Evolutionary conservation across 495 filamentous ascomycete species (phyloP).

Genomic region (Penicillium samsonianum): DNA sequence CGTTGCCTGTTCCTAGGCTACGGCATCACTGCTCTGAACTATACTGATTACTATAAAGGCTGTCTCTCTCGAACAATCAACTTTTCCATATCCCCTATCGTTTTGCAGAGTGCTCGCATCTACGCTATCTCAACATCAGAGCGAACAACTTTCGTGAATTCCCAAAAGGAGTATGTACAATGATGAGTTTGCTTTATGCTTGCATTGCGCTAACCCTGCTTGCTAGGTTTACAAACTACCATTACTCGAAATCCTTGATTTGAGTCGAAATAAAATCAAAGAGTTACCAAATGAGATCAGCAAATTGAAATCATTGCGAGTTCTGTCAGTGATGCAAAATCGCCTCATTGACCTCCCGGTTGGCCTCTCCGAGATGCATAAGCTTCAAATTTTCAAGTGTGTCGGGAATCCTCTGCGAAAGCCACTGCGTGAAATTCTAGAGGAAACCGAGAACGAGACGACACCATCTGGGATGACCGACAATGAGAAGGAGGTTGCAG

Average conservation of each 20-base stretch:
- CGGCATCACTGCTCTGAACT: neutral
- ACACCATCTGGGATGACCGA: constrained; percentile 49
- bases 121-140: constrained; percentile 94
- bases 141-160: constrained; percentile 87
- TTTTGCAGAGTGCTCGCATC: constrained; percentile 81
- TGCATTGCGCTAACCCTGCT: constrained; percentile 27
- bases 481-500: constrained; percentile 63
- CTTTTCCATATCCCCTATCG: constrained; percentile 74
- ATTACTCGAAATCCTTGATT: constrained; percentile 87
- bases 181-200: neutral
- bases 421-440: constrained; percentile 48
- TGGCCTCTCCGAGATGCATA: constrained; percentile 83
- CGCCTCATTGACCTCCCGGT: constrained; percentile 79
- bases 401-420: constrained; percentile 75
- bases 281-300: constrained; percentile 76
- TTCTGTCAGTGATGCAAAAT: constrained; percentile 80
- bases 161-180: constrained; percentile 69
- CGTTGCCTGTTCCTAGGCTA: neutral
- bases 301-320: constrained; percentile 73
- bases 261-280: constrained; percentile 81
- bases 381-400: constrained; percentile 82
- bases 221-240: constrained; percentile 75
- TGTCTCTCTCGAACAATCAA: constrained; percentile 88
- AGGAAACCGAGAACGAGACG: constrained; percentile 45
- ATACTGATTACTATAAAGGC: constrained; percentile 48